Evolutionary conservation across 1,139 yeast genomes (phyloP).

Genomic region (Debaryomycetaceae sp.): DNA sequence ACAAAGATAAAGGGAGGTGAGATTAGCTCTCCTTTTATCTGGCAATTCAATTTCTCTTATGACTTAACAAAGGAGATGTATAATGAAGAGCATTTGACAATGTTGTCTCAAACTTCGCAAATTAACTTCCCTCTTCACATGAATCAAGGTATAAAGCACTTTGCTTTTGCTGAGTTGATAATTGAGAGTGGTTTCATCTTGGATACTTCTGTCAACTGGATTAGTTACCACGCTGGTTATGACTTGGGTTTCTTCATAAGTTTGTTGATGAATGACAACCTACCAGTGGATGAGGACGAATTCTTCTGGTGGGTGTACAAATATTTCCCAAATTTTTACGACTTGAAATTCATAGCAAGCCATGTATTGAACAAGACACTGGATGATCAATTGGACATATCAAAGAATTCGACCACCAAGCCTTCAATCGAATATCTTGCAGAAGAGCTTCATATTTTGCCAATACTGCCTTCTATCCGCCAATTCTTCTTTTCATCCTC

Average conservation of each 20-base stretch:
- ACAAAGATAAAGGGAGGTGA: conserved; percentile 73
- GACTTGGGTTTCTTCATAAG: conserved; percentile 89
- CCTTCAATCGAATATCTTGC: conserved; percentile 51
- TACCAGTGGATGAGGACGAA: conserved; percentile 81
- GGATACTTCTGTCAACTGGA: conserved; percentile 75
- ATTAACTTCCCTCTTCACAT: conserved; percentile 76
- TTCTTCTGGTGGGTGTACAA: conserved; percentile 69
- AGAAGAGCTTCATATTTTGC: conserved; percentile 55
- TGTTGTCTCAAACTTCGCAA: conserved; percentile 72
- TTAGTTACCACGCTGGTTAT: conserved; percentile 91
- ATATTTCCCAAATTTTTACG: conserved; percentile 82
- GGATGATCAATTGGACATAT: conserved; percentile 10
- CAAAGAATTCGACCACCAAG: conserved; percentile 23
- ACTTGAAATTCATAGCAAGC: conserved; percentile 75
- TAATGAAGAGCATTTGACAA: conserved; percentile 69
- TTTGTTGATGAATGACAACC: conserved; percentile 66
- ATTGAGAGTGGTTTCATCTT: conserved; percentile 84
- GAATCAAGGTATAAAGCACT: conserved; percentile 73
- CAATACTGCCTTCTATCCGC: conserved; percentile 47
- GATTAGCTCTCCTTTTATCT: conserved; percentile 63
- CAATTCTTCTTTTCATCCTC: conserved; percentile 44
- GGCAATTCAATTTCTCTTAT: conserved; percentile 93
- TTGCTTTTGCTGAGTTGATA: conserved; percentile 78
- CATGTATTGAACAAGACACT: conserved; percentile 32
- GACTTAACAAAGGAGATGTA: conserved; percentile 79